A percentile compares a stretch with the other conserved stretches of the same genome.
phyloP scores from a whole-genome alignment of 2,329 filamentous ascomycete species.

The Coleophoma eucalyptorum region DNA sequence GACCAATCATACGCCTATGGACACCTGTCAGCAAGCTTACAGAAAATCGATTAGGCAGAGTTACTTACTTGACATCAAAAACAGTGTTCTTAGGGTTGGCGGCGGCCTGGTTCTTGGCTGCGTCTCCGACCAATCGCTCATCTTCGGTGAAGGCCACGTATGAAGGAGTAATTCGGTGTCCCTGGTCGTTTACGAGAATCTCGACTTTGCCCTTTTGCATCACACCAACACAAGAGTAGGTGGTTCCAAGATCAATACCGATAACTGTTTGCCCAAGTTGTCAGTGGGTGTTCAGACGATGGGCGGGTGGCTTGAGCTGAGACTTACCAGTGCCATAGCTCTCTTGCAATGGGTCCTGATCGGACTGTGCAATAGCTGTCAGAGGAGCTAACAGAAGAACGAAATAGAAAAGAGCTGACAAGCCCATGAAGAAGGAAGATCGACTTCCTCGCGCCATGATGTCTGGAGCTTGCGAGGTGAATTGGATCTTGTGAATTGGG shows the following conservation, averaged over 20 bases:
- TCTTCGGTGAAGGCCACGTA: constrained; percentile 97
- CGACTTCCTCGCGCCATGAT: constrained; percentile 58
- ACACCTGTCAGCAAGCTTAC: constrained; percentile 27
- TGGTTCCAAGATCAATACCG: constrained; percentile 94
- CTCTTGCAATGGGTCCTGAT: constrained; percentile 62
- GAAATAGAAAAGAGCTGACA: constrained; percentile 91
- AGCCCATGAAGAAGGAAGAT: constrained; percentile 70
- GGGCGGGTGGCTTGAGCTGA: neutral
- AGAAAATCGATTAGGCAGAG: no score
- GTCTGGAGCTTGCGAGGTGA: constrained; percentile 18
- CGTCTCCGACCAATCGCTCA: constrained; percentile 94
- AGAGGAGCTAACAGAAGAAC: constrained; percentile 84
- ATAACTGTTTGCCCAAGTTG: constrained; percentile 55
- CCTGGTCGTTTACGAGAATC: constrained; percentile 94
- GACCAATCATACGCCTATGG: constrained; percentile 74
- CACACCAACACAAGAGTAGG: constrained; percentile 86
- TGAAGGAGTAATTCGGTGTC: constrained; percentile 92
- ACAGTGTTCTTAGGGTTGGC: constrained; percentile 74
- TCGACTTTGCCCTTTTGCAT: constrained; percentile 95
- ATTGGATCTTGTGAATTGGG: constrained; percentile 6
- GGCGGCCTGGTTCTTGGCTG: constrained; percentile 92
- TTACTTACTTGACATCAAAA: constrained; percentile 79
- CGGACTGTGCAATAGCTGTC: constrained; percentile 64
- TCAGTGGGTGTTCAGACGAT: constrained; percentile 3
- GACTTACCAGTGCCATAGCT: constrained; percentile 68